Base-by-base conservation (phyloP, 768 basidiomycete species). In the Boletus pseudopeckii region DNA sequence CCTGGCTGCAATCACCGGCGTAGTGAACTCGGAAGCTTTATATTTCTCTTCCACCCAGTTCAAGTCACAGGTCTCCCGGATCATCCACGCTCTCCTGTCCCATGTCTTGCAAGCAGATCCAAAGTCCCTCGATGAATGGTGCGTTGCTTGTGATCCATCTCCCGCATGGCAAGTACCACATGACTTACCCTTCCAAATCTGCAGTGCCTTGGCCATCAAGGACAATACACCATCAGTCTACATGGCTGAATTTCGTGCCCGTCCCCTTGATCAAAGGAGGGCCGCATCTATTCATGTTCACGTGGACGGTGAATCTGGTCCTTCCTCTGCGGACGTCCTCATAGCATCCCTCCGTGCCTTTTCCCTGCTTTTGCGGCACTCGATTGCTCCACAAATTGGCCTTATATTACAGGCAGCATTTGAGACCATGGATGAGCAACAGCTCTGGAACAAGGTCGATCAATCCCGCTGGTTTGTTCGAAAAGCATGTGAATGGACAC, bases 261-360 rank as follows among this genome's bases (percentile, higher is more conserved):
- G 88, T 50, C 92, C 94, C 11, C 74, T 84, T 3, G 74, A 84
- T 14, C 90, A 95, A 67, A 76, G 94, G 50, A 82, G 90, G 30
- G 93, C 94, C 1, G 87, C 89, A 5, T 96, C 93, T 2, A 88
- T 97, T 14, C 93, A 95, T 65, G 74, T 87, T 9, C 93, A 96
- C 66, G 72, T 93, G 15, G 88, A 95, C 58, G 93, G 93, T 10
- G 90, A 97, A 62, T 82, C 84, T 46, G 93, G 93, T 0, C 92
- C 94, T 24, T 80, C 84, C 1, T 75, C 74, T 46, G 69, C 72
- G 1, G 93, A 94, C 59, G 88, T 96, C 24, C 80, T 86, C 0
- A 83, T 81, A 36, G 87, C 90, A 8, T 78, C 85, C 2, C 74
- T 97, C 30, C 81, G 85, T 26, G 85, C 86, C 1, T 68, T 92